These are phyloP conservation scores for Collariella sp. DNA, from an alignment of 495 filamentous ascomycete species.

Conservation along the genomic window DNA sequence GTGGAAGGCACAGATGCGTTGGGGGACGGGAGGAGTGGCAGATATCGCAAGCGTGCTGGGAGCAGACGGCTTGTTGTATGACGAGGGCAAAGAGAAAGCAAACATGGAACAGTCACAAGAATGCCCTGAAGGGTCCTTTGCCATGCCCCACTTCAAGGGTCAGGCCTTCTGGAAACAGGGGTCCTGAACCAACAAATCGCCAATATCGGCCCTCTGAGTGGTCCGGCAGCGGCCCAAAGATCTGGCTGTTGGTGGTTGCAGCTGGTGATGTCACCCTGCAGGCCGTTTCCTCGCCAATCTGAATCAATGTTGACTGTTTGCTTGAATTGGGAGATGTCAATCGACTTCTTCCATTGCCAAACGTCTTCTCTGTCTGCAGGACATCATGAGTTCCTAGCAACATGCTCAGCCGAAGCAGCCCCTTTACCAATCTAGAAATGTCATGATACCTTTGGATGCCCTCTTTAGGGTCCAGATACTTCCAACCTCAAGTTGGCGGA, in stretches of 20 bases:
- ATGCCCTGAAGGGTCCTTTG: background rate
- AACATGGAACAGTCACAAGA: background rate
- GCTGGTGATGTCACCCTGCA: constrained; percentile 2
- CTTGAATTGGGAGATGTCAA: background rate
- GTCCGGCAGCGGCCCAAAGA: background rate
- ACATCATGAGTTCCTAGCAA: no score
- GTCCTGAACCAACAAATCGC: background rate
- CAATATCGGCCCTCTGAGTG: background rate
- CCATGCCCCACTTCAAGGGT: background rate
- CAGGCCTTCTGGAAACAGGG: background rate
- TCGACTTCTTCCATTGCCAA: no score
- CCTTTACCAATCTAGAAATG: no score
- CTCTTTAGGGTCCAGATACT: no score
- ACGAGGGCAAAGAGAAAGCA: background rate
- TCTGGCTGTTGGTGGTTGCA: background rate
- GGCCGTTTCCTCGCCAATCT: no score
- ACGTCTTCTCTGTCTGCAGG: no score
- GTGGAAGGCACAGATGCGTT: background rate
- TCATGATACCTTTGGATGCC: no score
- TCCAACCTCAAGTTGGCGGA: no score
- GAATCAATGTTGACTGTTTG: no score
- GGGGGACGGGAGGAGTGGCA: background rate
- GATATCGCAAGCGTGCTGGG: background rate
- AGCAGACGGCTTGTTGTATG: background rate
- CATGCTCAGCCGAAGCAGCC: no score